Conservation (phyloP, 306 rosid species). For the Glycine latifolia region DNA sequence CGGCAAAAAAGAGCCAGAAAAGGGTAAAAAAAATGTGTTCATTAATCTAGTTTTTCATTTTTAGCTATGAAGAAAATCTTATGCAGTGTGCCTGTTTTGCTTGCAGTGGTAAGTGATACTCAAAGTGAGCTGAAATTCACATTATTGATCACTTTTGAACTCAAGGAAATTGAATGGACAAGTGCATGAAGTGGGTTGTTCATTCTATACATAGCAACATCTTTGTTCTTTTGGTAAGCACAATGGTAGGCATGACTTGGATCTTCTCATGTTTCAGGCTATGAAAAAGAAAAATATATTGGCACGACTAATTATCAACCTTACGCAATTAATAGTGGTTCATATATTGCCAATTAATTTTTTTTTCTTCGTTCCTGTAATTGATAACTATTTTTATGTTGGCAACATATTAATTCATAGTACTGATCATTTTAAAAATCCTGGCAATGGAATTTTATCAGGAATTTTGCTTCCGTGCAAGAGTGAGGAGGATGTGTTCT, state of each 20-base stretch:
- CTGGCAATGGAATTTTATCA: constrained; percentile 92
- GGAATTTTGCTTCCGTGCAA: constrained; percentile 88
- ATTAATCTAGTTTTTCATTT: constrained; percentile 21
- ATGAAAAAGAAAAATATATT: not conserved
- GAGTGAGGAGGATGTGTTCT: constrained; percentile 96
- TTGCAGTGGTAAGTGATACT: not conserved
- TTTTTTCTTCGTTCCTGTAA: not conserved
- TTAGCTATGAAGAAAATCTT: constrained; percentile 5
- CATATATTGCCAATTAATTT: no score
- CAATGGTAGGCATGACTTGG: not conserved
- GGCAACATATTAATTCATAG: constrained; percentile 17
- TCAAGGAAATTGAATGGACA: not conserved
- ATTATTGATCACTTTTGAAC: constrained; percentile 6
- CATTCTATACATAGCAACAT: not conserved
- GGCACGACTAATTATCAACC: not conserved
- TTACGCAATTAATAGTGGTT: not conserved
- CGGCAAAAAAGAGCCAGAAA: constrained; percentile 49
- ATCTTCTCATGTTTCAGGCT: not conserved
- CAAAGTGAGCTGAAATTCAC: constrained; percentile 21
- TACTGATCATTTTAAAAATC: constrained; percentile 53
- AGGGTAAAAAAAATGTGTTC: constrained; percentile 27
- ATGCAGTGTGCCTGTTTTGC: constrained; percentile 7
- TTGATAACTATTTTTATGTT: constrained; percentile 7
- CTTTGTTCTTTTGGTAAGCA: constrained; percentile 10
- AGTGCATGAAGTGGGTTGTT: not conserved